A percentile compares a stretch with the other conserved stretches of the same genome.
phyloP scores from a whole-genome alignment of 139 green algal species.

The Chlamydomonas sp. region DNA sequence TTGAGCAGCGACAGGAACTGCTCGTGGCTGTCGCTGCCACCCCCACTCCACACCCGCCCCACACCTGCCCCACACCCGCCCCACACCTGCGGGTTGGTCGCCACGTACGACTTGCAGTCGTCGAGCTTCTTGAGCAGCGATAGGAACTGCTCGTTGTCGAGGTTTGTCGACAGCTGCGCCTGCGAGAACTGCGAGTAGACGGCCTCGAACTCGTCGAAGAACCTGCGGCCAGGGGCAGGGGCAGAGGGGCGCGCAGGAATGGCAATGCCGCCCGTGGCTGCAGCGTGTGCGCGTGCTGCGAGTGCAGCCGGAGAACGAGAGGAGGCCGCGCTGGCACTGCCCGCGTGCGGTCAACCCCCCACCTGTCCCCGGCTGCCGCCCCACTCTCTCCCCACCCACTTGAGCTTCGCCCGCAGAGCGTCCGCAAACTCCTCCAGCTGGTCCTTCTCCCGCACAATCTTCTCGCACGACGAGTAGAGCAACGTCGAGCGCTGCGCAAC shows the following conservation, averaged over 20 bases:
- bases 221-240: slow-evolving; percentile 40
- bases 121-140: slow-evolving; percentile 78
- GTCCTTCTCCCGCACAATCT: slow-evolving; percentile 60
- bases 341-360: too few species aligned
- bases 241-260: too few species aligned
- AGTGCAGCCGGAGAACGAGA: too few species aligned
- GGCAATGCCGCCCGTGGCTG: too few species aligned
- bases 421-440: slow-evolving; percentile 61
- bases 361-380: too few species aligned
- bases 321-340: too few species aligned
- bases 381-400: too few species aligned
- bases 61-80: background rate
- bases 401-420: slow-evolving; percentile 55
- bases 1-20: slow-evolving; percentile 48
- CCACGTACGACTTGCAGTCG: slow-evolving; percentile 79
- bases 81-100: slow-evolving; percentile 53
- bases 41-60: background rate
- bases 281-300: too few species aligned
- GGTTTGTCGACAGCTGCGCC: slow-evolving; percentile 31
- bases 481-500: slow-evolving; percentile 44
- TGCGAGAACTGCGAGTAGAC: slow-evolving; percentile 62
- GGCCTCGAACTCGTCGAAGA: slow-evolving; percentile 94
- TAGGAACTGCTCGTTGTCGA: slow-evolving; percentile 55
- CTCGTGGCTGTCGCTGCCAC: background rate
- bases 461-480: slow-evolving; percentile 58